phyloP scores from a whole-genome alignment of 169 alveolate genomes.

The Cryptosporidium ryanae region DNA sequence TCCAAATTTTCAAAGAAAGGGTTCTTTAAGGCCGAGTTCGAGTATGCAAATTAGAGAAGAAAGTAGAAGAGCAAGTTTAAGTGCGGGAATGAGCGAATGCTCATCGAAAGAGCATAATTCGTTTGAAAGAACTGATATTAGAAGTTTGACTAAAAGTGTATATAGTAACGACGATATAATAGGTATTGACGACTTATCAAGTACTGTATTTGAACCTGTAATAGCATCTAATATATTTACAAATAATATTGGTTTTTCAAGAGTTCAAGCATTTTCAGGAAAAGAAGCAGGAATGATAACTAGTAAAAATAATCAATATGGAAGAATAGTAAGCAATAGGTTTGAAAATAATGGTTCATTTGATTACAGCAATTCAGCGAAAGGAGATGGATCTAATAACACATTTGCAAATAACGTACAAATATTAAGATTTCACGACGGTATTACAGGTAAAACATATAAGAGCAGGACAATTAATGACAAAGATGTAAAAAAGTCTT shows the following conservation, averaged over 20 bases:
- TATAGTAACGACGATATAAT: constrained; percentile 14
- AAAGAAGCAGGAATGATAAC: not conserved
- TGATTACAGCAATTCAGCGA: not conserved
- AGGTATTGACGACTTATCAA: constrained; percentile 34
- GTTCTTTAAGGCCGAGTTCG: constrained; percentile 44
- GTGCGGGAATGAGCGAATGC: no score
- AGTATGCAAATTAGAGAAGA: constrained; percentile 21
- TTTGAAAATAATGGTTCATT: no score
- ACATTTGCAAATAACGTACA: not conserved
- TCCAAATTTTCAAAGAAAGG: constrained; percentile 51
- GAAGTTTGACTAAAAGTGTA: not conserved
- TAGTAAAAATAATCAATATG: not conserved
- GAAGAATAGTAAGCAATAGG: no score
- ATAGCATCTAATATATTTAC: not conserved
- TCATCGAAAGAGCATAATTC: not conserved
- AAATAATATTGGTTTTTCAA: constrained; percentile 1
- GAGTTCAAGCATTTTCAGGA: constrained; percentile 47
- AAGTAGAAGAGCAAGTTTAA: not conserved
- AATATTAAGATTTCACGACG: constrained; percentile 63
- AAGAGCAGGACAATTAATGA: not conserved
- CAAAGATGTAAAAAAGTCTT: not conserved
- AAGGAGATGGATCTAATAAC: not conserved
- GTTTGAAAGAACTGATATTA: not conserved
- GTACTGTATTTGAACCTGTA: constrained; percentile 40
- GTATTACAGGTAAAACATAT: constrained; percentile 49